Evolutionary conservation across 2,329 filamentous ascomycete genomes (phyloP), one percentile per base, ranked within the genome.

Genomic region (Aureobasidium sp.): DNA sequence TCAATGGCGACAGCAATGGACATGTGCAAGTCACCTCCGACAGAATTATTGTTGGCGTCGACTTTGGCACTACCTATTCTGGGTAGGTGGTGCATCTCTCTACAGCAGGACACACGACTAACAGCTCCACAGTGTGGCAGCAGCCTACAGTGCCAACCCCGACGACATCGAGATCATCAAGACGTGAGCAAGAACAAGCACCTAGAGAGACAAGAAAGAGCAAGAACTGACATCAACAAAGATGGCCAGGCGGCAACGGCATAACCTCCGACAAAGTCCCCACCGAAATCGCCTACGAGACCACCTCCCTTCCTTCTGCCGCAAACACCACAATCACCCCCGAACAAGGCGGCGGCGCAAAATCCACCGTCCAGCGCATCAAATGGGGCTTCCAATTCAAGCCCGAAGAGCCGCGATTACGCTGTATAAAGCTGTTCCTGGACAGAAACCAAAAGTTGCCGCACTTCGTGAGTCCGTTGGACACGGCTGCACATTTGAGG

Each of bases 241-340:
- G 77, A 60, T 93, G 89, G 89, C 89, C 89, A 0, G 89, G 89
- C 31, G 88, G 88, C 37, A 92, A 92, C 70, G 89, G 89, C 69
- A 91, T 92, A 75, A 92, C 89, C 17, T 91, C 88, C 42, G 89
- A 93, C 78, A 93, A 93, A 78, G 89, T 92, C 2, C 89, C 89
- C 1, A 91, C 88, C n/a, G 89, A 92, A 73, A 88, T 92, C 64
- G 76, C 79, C 62, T 87, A 88, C 58, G 61, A 63, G 8, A 47
- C 39, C 7, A 12, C 45, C 42, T 42, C 47, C 15, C 12, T 37
- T 5, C 15, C 39, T 6, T 17, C 41, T 17, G n/a, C 7, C 9
- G 7, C 39, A 4, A 37, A 53, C 12, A 41, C 14, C 29, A 34
- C 34, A 29, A 44, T 52, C 44, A 58, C 61, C 8, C 52, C 61